Conservation (phyloP, 495 filamentous ascomycete genomes). For the Ramalina intermedia region DNA sequence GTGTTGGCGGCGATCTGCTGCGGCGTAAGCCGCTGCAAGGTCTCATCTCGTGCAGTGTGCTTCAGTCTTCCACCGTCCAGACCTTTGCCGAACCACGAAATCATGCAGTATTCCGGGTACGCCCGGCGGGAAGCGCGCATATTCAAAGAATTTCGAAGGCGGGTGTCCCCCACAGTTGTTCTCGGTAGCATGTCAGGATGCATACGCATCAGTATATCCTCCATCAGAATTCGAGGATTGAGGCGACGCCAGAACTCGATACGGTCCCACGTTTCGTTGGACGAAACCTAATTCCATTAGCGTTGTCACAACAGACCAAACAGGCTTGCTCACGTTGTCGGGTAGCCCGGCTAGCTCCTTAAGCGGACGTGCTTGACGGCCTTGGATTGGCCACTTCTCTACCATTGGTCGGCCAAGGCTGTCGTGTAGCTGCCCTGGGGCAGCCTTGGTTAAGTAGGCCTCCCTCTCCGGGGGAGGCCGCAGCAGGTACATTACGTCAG, state of each 20-base stretch:
- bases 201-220: conserved; percentile 1
- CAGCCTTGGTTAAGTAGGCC: neutral
- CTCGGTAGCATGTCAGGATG: neutral
- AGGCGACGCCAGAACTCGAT: conserved; percentile 1
- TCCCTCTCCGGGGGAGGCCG: neutral
- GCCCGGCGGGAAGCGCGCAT: neutral
- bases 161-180: neutral
- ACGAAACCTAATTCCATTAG: neutral
- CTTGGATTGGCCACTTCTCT: conserved; percentile 1
- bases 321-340: neutral
- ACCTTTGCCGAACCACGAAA: neutral
- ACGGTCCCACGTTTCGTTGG: neutral
- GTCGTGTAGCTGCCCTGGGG: neutral
- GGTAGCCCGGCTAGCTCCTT: conserved; percentile 1
- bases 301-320: neutral
- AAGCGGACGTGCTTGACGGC: neutral
- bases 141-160: neutral
- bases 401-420: neutral
- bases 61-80: neutral
- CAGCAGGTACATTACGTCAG: conserved; percentile 4
- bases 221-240: neutral
- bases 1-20: conserved; percentile 9
- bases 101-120: neutral
- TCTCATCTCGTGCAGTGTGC: neutral
- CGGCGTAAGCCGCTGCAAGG: neutral